phyloP scores from a whole-genome alignment of 768 basidiomycete species.

The Austroboletus eburneus region DNA sequence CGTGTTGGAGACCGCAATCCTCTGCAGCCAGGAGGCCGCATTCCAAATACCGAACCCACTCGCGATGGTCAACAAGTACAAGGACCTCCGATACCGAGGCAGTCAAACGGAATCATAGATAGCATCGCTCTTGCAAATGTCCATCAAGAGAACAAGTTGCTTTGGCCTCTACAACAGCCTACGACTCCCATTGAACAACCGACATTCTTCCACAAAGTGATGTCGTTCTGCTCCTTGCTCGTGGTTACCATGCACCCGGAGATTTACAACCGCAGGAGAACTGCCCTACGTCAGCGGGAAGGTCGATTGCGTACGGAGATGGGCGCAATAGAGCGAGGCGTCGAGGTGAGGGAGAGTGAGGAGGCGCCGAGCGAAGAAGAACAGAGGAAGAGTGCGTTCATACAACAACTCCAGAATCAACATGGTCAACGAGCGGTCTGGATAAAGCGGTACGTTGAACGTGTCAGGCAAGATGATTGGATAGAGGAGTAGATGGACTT shows the following conservation, averaged over 20 bases:
- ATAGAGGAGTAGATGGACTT: slow-evolving; percentile 48
- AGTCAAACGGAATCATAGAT: slow-evolving; percentile 40
- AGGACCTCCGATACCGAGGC: slow-evolving; percentile 29
- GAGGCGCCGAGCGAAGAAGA: slow-evolving; percentile 32
- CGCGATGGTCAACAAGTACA: slow-evolving; percentile 18
- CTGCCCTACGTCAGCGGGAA: slow-evolving; percentile 56
- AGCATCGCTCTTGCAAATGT: slow-evolving; percentile 56
- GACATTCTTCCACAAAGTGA: slow-evolving; percentile 43
- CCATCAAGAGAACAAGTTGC: slow-evolving; percentile 47
- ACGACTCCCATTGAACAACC: slow-evolving; percentile 36
- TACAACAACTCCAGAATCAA: slow-evolving; percentile 44
- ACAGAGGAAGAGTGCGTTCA: slow-evolving; percentile 22
- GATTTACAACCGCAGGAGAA: slow-evolving; percentile 65
- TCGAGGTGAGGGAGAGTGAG: slow-evolving; percentile 27
- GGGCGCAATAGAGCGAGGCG: slow-evolving; percentile 32
- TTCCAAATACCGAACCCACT: slow-evolving; percentile 14
- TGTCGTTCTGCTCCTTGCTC: slow-evolving; percentile 54
- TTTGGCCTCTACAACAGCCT: slow-evolving; percentile 34
- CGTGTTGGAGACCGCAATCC: slow-evolving; percentile 15
- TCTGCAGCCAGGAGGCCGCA: slow-evolving; percentile 11
- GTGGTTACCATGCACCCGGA: slow-evolving; percentile 67
- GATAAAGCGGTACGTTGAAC: slow-evolving; percentile 60
- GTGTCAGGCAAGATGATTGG: slow-evolving; percentile 65
- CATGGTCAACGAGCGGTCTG: slow-evolving; percentile 54
- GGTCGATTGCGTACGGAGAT: slow-evolving; percentile 65